phyloP scores from a whole-genome alignment of 2,329 filamentous ascomycete species.

The Cytospora paraplurivora region DNA sequence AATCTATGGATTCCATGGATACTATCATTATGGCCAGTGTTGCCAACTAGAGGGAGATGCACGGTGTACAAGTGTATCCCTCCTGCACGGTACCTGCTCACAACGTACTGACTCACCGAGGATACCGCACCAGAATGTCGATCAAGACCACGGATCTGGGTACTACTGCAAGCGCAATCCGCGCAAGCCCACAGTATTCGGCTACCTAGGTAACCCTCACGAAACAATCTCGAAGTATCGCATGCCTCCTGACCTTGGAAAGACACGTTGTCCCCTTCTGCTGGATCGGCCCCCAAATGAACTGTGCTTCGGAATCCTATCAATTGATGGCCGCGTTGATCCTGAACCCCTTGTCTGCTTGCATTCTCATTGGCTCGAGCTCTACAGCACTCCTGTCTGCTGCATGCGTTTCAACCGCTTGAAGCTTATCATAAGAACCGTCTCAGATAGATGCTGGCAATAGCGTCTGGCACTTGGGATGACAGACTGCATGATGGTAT shows the following conservation, averaged over 20 bases:
- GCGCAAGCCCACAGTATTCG: slow-evolving; percentile 1
- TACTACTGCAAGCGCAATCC: slow-evolving; percentile 4
- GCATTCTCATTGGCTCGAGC: slow-evolving; percentile 23
- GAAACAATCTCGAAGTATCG: slow-evolving; percentile 17
- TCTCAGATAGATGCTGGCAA: slow-evolving; percentile 24
- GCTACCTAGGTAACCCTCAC: slow-evolving; percentile 13
- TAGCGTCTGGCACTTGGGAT: slow-evolving; percentile 18
- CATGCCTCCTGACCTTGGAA: slow-evolving; percentile 17
- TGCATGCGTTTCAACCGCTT: slow-evolving; percentile 25
- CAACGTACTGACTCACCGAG: slow-evolving; percentile 11
- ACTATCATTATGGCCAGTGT: not conserved
- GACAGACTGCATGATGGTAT: not conserved
- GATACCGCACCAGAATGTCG: slow-evolving; percentile 4
- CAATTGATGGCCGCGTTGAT: slow-evolving; percentile 5
- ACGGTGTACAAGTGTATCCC: slow-evolving; percentile 12
- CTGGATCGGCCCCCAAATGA: slow-evolving; percentile 8
- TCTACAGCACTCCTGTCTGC: slow-evolving; percentile 21
- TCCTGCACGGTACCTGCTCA: slow-evolving; percentile 12
- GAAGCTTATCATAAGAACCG: slow-evolving; percentile 18
- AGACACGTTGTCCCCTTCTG: slow-evolving; percentile 24
- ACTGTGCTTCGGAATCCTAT: slow-evolving; percentile 5
- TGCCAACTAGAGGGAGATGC: slow-evolving; percentile 4
- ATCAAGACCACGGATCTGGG: slow-evolving; percentile 9
- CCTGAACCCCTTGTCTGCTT: not conserved
- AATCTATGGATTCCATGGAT: not conserved